Evolutionary conservation across 1,139 yeast species (phyloP), one percentile per base, ranked within the genome.

Genomic region (Blastobotrys elegans): DNA sequence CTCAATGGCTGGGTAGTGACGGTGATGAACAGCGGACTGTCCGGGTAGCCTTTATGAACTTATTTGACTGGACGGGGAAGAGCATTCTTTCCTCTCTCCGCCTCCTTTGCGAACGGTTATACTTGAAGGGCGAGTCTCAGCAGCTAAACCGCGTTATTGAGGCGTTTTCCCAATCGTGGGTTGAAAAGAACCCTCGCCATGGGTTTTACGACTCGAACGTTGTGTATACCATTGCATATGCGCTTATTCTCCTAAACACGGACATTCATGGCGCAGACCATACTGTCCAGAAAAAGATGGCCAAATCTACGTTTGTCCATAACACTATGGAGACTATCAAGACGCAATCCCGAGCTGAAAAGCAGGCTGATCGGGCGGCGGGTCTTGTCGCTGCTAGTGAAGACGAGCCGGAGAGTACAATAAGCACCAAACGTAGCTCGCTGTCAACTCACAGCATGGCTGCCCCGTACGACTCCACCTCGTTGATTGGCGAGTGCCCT

Each of bases 121-220:
- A 83, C 62, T 72, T 87, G 60, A 80, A 80, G 59, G 96, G 92
- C 2, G 96, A 88, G 63, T 80, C 94, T 1, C 92, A 84, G 57
- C 86, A 83, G 56, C 78, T 87, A 47, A 94, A 86, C 65, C 73
- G 87, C 41, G 76, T 87, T 33, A 69, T 87, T 52, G 82, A 84
- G 42, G 74, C 82, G 2, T 82, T 86, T 61, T 77, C 94, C 24
- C 72, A 73, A 49, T 76, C 83, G 44, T 87, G 90, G 84, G 77
- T 62, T 62, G 68, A 62, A 63, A 73, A 67, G 67, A 74, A 67
- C 70, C 80, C 53, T 5, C 24, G 45, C 31, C 65, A 67, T 39
- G 70, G 75, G 10, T 78, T 80, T 57, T 73, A 73, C 39, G 78
- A 80, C 60, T 73, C 76, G 49, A 84, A 79, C 58, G 77, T 82